A percentile compares a stretch with the other conserved stretches of the same genome.
Evolutionary conservation across 2,329 filamentous ascomycete species (phyloP).

Genomic region (Fusarium abutilonis): DNA sequence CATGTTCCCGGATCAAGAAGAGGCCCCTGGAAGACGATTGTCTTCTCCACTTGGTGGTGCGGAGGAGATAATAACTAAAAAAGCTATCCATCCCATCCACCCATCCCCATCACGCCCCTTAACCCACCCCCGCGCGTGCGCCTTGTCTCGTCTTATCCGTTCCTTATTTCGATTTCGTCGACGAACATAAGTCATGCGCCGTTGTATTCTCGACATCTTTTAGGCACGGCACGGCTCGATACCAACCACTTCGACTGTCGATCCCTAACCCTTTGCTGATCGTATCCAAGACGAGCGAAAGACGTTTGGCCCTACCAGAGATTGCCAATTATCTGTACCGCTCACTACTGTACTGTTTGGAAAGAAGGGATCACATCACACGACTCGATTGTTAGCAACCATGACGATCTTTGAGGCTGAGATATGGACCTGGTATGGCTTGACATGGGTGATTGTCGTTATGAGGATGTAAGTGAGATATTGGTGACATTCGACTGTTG

Average conservation of each 20-base stretch:
- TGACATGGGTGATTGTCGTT: constrained; percentile 53
- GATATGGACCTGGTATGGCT: constrained; percentile 58
- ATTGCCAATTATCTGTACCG: background rate
- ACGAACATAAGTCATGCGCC: constrained; percentile 26
- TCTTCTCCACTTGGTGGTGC: constrained; percentile 18
- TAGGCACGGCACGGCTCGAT: constrained; percentile 15
- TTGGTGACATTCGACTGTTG: background rate
- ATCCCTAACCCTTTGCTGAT: constrained; percentile 8
- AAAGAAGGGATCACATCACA: too few relatives aligned
- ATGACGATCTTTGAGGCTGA: constrained; percentile 51
- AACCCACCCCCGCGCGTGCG: constrained; percentile 37
- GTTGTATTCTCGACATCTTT: constrained; percentile 25
- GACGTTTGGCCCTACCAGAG: background rate
- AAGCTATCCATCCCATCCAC: too few relatives aligned
- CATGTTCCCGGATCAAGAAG: background rate
- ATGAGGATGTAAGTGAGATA: constrained; percentile 52
- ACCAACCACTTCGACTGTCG: constrained; percentile 2
- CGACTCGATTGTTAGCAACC: constrained; percentile 9
- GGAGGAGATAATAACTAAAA: constrained; percentile 34
- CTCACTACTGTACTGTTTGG: too few relatives aligned
- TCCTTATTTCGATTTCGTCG: background rate
- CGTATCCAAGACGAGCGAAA: constrained; percentile 1
- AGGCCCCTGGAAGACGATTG: constrained; percentile 20
- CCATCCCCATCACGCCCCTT: too few relatives aligned
- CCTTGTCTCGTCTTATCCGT: background rate